These are phyloP conservation scores for Kregervanrija fluxuum DNA, from an alignment of 805 yeast species.

Conservation along the genomic window DNA sequence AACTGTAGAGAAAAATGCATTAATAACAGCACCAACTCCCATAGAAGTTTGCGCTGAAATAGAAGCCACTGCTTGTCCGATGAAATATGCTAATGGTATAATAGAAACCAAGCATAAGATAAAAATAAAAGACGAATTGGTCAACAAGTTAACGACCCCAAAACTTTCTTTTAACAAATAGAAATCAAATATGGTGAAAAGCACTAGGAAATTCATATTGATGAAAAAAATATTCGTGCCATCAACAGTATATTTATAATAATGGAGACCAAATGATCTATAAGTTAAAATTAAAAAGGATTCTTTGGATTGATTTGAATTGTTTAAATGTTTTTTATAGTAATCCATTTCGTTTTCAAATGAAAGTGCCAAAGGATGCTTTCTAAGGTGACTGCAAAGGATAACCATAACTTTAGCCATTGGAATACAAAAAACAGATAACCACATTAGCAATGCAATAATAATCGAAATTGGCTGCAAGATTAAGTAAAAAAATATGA, in stretches of 20 bases:
- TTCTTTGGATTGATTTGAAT: slow-evolving; percentile 29
- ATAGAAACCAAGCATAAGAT: slow-evolving; percentile 74
- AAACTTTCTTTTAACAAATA: slow-evolving; percentile 47
- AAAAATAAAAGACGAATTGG: slow-evolving; percentile 63
- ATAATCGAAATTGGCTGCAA: slow-evolving; percentile 59
- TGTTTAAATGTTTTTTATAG: slow-evolving; percentile 27
- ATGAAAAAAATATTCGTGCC: slow-evolving; percentile 93
- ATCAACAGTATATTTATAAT: slow-evolving; percentile 92
- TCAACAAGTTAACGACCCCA: slow-evolving; percentile 35
- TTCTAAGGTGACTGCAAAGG: slow-evolving; percentile 68
- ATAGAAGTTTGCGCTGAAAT: slow-evolving; percentile 97
- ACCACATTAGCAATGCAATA: slow-evolving; percentile 64
- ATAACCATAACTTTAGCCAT: slow-evolving; percentile 76
- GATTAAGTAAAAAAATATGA: slow-evolving; percentile 56
- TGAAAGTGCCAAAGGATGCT: slow-evolving; percentile 85
- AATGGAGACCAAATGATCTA: slow-evolving; percentile 86
- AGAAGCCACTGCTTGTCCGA: slow-evolving; percentile 99
- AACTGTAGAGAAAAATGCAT: slow-evolving; percentile 93
- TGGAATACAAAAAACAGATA: slow-evolving; percentile 83
- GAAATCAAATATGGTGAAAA: slow-evolving; percentile 76
- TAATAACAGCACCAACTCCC: slow-evolving; percentile 98
- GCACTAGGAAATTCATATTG: slow-evolving; percentile 71
- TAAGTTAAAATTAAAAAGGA: slow-evolving; percentile 80
- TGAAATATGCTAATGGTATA: slow-evolving; percentile 90
- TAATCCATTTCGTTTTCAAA: slow-evolving; percentile 55